Conservation (phyloP, 2,329 filamentous ascomycete species). For the Penicillium expansum region DNA sequence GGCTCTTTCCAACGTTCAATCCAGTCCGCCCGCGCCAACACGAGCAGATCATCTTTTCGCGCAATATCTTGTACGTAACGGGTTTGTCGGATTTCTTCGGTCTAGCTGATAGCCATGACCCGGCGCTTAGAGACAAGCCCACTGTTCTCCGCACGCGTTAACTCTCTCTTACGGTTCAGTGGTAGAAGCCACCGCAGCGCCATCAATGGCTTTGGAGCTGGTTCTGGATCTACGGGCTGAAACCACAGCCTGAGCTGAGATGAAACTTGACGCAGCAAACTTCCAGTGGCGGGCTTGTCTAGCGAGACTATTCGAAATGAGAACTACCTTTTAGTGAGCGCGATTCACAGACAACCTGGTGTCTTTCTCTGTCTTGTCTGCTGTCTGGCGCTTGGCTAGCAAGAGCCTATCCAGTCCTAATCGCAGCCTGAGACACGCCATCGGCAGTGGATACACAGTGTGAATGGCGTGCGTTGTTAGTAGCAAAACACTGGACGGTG, state of each 20-base stretch:
- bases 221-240: not conserved
- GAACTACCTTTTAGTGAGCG: not conserved
- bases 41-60: constrained; percentile 2
- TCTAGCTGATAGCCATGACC: not conserved
- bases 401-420: not conserved
- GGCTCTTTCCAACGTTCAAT: constrained; percentile 2
- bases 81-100: not conserved
- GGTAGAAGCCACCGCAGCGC: not conserved
- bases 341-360: not conserved
- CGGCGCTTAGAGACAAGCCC: not conserved
- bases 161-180: not conserved
- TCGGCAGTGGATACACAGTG: not conserved
- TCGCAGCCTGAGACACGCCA: not conserved
- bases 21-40: not conserved
- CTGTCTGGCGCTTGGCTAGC: not conserved
- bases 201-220: not conserved
- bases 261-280: not conserved
- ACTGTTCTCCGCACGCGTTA: not conserved
- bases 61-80: constrained; percentile 13
- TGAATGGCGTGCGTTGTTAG: not conserved
- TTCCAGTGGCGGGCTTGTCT: not conserved
- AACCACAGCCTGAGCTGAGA: not conserved
- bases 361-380: not conserved
- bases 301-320: not conserved
- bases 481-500: not conserved